A percentile compares a stretch with the other conserved stretches of the same genome.
Evolutionary conservation across 768 basidiomycete genomes (phyloP).

Genomic region (Leucocoprinus leucothites): DNA sequence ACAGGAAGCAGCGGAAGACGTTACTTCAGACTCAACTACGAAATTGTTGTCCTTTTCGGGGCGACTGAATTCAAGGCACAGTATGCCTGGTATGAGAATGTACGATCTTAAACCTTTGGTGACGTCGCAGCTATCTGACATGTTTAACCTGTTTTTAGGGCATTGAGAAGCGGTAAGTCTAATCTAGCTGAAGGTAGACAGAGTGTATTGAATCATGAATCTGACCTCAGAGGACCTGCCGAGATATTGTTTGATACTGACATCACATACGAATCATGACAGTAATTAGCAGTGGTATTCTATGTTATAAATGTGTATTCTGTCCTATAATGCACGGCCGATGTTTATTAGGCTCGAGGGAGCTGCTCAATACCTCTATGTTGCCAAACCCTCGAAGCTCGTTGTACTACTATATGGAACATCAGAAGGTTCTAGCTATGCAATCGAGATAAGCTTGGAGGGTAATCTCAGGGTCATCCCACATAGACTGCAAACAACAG

Average conservation of each 20-base stretch:
- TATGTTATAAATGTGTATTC: too few relatives aligned
- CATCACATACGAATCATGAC: background rate
- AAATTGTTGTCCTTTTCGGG: conserved; percentile 41
- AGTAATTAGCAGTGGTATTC: too few relatives aligned
- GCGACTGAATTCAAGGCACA: conserved; percentile 45
- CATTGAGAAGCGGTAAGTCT: conserved; percentile 17
- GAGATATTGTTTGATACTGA: conserved; percentile 18
- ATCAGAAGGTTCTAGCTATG: background rate
- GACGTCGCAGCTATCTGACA: background rate
- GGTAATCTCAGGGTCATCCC: background rate
- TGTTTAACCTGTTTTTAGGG: conserved; percentile 13
- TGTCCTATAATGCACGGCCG: background rate
- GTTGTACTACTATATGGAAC: too few relatives aligned
- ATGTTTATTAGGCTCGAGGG: background rate
- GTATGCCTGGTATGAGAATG: conserved; percentile 40
- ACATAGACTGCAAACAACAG: background rate
- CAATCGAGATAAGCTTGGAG: background rate
- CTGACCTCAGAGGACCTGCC: conserved; percentile 15
- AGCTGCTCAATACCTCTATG: too few relatives aligned
- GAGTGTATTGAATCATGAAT: background rate
- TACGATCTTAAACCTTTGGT: conserved; percentile 12
- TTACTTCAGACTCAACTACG: conserved; percentile 28
- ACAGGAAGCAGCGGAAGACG: background rate
- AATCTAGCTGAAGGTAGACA: background rate
- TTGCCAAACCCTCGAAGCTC: too few relatives aligned